A percentile compares a stretch with the other conserved stretches of the same genome.
Evolutionary conservation across 768 basidiomycete genomes (phyloP).

Genomic region (Holtermannia corniformis): DNA sequence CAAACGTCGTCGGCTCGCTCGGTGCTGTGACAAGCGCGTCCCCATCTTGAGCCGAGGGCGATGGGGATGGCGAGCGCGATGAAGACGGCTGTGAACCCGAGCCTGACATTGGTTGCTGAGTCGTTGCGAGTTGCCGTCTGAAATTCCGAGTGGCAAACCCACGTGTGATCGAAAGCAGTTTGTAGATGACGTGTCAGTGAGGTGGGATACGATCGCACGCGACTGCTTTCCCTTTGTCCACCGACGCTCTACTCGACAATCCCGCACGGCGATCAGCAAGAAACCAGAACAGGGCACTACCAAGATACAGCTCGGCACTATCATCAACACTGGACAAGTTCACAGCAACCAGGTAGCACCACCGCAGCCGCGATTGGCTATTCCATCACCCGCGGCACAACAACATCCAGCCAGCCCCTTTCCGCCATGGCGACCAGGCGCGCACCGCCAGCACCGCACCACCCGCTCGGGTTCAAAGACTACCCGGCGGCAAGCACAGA

Average conservation of each 20-base stretch:
- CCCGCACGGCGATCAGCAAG: neutral
- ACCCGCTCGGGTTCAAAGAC: neutral
- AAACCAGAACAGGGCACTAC: neutral
- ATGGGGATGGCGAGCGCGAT: neutral
- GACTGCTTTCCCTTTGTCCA: neutral
- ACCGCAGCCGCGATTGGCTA: neutral
- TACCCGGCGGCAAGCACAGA: neutral
- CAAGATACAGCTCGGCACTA: neutral
- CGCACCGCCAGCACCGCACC: neutral
- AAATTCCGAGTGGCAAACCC: too few species aligned
- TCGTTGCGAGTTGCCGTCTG: too few species aligned
- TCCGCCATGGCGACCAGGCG: neutral
- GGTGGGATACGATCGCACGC: neutral
- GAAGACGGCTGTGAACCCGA: neutral
- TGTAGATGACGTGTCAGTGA: too few species aligned
- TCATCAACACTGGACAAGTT: neutral
- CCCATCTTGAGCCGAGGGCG: neutral
- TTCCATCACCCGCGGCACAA: neutral
- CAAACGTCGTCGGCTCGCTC: conserved; percentile 51
- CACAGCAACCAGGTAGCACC: neutral
- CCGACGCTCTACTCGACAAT: neutral
- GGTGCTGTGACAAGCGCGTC: neutral
- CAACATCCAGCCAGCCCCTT: neutral
- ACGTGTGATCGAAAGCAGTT: too few species aligned
- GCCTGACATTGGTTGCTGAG: neutral